Percentiles rank a stretch among this genome's conserved stretches.
Evolutionary conservation across 2,329 filamentous ascomycete species (phyloP).

Genomic region (Fusarium falciforme): DNA sequence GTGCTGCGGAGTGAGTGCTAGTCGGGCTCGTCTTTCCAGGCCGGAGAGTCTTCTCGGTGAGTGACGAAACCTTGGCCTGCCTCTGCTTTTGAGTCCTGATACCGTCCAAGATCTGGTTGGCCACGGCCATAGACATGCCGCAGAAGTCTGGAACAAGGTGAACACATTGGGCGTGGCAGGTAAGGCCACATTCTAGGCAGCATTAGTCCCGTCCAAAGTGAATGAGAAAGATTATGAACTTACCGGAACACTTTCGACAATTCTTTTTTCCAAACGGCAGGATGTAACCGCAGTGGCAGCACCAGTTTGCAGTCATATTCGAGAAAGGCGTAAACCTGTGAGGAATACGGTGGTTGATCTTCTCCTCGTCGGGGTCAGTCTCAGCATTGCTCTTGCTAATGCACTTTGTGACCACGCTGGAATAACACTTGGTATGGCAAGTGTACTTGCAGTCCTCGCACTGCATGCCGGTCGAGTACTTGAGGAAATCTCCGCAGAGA

Average conservation of each 20-base stretch:
- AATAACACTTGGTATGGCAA: slow-evolving; percentile 97
- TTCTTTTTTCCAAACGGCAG: slow-evolving; percentile 95
- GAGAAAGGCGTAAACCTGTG: slow-evolving; percentile 97
- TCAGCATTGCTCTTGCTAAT: slow-evolving; percentile 99
- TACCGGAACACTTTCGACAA: slow-evolving; percentile 90
- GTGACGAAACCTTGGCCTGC: slow-evolving; percentile 66
- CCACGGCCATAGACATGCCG: slow-evolving; percentile 98
- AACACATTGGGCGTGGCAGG: slow-evolving; percentile 89
- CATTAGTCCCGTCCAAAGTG: slow-evolving; percentile 43
- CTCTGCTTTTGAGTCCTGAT: slow-evolving; percentile 82
- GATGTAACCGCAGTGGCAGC: slow-evolving; percentile 97
- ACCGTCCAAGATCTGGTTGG: slow-evolving; percentile 91
- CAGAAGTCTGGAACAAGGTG: slow-evolving; percentile 99
- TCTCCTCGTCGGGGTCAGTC: slow-evolving; percentile 97
- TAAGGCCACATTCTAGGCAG: slow-evolving; percentile 83
- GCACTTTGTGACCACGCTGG: slow-evolving; percentile 97
- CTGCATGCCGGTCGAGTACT: slow-evolving; percentile 98
- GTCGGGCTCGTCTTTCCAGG: slow-evolving; percentile 59
- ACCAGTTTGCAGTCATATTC: slow-evolving; percentile 99
- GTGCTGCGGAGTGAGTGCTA: slow-evolving; percentile 48
- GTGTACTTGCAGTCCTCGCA: slow-evolving; percentile 99
- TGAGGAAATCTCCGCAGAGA: slow-evolving; percentile 96
- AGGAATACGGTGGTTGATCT: slow-evolving; percentile 99
- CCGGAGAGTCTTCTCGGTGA: slow-evolving; percentile 76
- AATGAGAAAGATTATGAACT: slow-evolving; percentile 34